A percentile compares a stretch with the other conserved stretches of the same genome.
Conservation (phyloP, 2,329 filamentous ascomycete species). For the Colletotrichum tabaci region DNA sequence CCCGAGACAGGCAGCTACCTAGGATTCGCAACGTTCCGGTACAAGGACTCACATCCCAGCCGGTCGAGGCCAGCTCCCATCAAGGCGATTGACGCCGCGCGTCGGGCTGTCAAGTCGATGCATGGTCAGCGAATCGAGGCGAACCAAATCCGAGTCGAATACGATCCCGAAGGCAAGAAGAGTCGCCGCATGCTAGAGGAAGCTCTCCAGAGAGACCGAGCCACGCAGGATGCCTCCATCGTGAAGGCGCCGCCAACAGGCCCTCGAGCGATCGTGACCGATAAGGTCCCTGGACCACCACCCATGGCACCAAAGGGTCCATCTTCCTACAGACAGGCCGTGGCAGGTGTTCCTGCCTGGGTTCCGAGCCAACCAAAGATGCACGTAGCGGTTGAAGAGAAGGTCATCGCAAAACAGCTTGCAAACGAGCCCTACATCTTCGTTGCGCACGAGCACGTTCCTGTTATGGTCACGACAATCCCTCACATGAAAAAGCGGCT, state of each 20-base stretch:
- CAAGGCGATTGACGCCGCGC: constrained; percentile 84
- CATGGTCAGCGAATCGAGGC: constrained; percentile 86
- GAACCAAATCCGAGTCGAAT: constrained; percentile 83
- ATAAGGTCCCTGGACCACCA: constrained; percentile 74
- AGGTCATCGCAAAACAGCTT: constrained; percentile 77
- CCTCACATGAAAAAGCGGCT: constrained; percentile 92
- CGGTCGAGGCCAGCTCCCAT: constrained; percentile 67
- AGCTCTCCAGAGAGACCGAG: constrained; percentile 78
- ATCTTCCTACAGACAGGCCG: constrained; percentile 66
- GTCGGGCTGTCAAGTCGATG: constrained; percentile 82
- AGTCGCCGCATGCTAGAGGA: constrained; percentile 85
- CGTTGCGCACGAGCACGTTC: constrained; percentile 88
- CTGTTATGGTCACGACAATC: constrained; percentile 87
- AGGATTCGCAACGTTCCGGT: constrained; percentile 92
- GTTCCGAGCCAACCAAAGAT: constrained; percentile 62
- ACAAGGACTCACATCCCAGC: constrained; percentile 78
- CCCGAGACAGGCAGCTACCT: constrained; percentile 94
- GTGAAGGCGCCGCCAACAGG: constrained; percentile 55
- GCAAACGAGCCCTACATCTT: constrained; percentile 91
- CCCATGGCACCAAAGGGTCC: constrained; percentile 91
- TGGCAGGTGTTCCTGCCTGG: constrained; percentile 50
- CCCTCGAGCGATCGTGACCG: constrained; percentile 52
- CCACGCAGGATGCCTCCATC: constrained; percentile 49
- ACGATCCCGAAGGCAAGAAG: constrained; percentile 89
- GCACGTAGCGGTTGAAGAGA: constrained; percentile 73